These are phyloP conservation scores for Phytopythium litorale DNA, from an alignment of 352 stramenopile genomes.

Conservation along the genomic window DNA sequence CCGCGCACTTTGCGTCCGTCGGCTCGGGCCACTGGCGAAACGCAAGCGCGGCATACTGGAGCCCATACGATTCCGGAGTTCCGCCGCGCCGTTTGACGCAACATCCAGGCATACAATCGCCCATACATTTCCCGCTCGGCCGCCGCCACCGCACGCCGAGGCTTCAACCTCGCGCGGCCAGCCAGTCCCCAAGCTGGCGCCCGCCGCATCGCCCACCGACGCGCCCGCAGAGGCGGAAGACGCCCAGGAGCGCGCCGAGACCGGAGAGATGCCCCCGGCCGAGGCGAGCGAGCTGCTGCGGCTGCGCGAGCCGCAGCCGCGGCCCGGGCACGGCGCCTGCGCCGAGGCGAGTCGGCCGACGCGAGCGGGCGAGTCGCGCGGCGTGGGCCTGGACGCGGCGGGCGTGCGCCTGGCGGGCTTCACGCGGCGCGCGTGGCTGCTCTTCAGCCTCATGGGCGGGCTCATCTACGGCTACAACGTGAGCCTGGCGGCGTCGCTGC, in stretches of 20 bases:
- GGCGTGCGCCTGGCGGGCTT: constrained; percentile 12
- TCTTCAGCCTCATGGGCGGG: constrained; percentile 78
- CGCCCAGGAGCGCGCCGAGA: not conserved
- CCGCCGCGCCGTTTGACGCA: not conserved
- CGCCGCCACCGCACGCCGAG: not conserved
- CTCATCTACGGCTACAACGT: constrained; percentile 91
- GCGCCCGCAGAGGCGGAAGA: not conserved
- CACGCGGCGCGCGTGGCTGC: constrained; percentile 59
- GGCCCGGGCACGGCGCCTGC: constrained; percentile 3
- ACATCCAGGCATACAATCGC: not conserved
- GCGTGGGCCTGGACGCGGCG: constrained; percentile 9
- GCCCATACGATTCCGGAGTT: not conserved
- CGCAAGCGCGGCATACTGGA: constrained; percentile 2
- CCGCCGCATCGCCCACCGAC: not conserved
- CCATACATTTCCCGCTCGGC: not conserved
- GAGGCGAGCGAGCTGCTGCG: constrained; percentile 66
- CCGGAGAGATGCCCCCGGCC: constrained; percentile 19
- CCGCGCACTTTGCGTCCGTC: not conserved
- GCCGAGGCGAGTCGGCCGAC: not conserved
- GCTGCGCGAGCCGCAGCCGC: constrained; percentile 31
- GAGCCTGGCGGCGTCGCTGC: constrained; percentile 70
- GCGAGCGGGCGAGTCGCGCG: not conserved
- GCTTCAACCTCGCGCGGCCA: not conserved
- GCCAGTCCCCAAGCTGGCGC: not conserved
- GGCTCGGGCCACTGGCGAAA: constrained; percentile 1